These are phyloP conservation scores for Heterobasidion annosum DNA, from an alignment of 1,284 basidiomycete genomes.

Conservation along the genomic window DNA sequence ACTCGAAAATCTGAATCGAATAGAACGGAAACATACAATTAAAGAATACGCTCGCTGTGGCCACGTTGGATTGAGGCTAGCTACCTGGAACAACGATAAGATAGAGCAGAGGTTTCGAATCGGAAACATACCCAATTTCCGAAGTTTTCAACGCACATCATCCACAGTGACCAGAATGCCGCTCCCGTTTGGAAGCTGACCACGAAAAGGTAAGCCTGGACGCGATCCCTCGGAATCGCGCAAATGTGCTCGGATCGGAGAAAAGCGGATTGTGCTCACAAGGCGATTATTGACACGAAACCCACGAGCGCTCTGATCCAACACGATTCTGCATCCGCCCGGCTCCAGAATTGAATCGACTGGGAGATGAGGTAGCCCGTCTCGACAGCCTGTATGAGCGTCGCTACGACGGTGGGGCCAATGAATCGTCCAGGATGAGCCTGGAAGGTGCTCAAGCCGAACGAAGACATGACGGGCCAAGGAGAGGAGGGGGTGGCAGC, in stretches of 20 bases:
- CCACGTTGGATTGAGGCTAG: conserved; percentile 11
- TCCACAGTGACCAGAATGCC: neutral
- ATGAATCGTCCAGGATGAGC: neutral
- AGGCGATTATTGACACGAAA: neutral
- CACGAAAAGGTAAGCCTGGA: neutral
- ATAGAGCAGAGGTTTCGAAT: conserved; percentile 11
- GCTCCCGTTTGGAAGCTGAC: neutral
- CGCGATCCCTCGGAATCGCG: neutral
- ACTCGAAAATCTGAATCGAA: no score
- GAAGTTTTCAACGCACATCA: neutral
- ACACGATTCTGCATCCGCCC: conserved; percentile 13
- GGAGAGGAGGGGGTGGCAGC: no score
- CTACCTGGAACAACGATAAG: conserved; percentile 6
- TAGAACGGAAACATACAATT: conserved; percentile 11
- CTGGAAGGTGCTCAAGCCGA: neutral
- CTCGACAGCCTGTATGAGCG: conserved; percentile 17
- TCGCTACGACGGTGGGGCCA: neutral
- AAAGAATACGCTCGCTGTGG: conserved; percentile 17
- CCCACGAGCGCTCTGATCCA: conserved; percentile 15
- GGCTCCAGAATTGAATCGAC: conserved; percentile 19
- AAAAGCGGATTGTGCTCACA: neutral
- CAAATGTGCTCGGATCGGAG: neutral
- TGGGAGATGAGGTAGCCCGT: conserved; percentile 21
- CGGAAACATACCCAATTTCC: conserved; percentile 5
- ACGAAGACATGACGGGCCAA: neutral